A percentile compares a stretch with the other conserved stretches of the same genome.
Evolutionary conservation across 2,329 filamentous ascomycete genomes (phyloP).

Genomic region (Phyllosticta citrichinensis): DNA sequence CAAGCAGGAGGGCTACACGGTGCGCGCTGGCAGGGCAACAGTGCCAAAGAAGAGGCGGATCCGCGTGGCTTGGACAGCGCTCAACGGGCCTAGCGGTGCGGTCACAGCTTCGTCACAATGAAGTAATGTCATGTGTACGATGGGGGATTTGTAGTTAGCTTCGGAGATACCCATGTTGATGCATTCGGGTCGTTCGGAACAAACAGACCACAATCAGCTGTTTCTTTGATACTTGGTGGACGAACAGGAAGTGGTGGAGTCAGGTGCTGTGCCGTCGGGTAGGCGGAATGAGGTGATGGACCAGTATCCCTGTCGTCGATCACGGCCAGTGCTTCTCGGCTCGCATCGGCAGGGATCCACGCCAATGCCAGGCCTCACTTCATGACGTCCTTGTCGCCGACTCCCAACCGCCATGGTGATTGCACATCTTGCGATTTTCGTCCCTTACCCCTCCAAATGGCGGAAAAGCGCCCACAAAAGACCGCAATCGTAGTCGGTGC

Average conservation of each 20-base stretch:
- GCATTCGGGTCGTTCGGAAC: neutral
- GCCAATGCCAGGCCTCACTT: neutral
- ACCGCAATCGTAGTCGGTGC: slow-evolving; percentile 46
- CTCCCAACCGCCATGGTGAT: neutral
- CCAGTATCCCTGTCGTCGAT: slow-evolving; percentile 1
- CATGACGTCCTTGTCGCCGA: neutral
- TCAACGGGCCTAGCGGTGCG: slow-evolving; percentile 22
- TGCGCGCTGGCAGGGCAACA: slow-evolving; percentile 33
- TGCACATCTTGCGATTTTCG: neutral
- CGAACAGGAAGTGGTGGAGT: neutral
- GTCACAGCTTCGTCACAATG: neutral
- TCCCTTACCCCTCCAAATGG: neutral
- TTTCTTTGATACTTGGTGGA: neutral
- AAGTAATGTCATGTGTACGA: neutral
- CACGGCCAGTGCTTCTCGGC: neutral
- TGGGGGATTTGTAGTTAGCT: neutral
- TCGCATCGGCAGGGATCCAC: neutral
- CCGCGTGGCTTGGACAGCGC: slow-evolving; percentile 48
- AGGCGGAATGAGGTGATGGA: neutral
- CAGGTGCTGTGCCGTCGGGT: neutral
- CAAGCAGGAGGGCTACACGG: slow-evolving; percentile 20
- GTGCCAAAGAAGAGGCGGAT: slow-evolving; percentile 41
- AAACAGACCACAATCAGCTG: neutral
- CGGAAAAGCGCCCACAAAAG: slow-evolving; percentile 21
- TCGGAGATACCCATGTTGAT: slow-evolving; percentile 1